Conservation (phyloP, 2,329 filamentous ascomycete genomes). For the Neofusicoccum kwambonambiense region DNA sequence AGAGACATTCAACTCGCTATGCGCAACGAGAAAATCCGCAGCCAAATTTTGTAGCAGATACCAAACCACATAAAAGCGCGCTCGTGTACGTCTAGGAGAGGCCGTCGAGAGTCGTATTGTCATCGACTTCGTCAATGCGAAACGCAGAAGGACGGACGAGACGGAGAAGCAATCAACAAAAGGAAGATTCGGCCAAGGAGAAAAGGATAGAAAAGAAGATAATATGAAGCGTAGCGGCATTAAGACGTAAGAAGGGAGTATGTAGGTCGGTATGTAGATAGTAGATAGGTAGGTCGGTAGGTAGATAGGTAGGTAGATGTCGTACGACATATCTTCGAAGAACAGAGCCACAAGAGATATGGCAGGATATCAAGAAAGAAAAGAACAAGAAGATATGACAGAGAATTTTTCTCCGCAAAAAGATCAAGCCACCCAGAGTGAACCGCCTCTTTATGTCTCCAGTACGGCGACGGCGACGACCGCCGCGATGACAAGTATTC, state of each 20-base stretch:
- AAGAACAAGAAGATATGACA: not conserved
- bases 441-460: conserved; percentile 1
- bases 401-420: not conserved
- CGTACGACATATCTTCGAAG: not conserved
- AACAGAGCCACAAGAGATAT: not conserved
- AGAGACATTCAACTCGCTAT: not conserved
- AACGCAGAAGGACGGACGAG: not conserved
- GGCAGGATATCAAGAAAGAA: conserved; percentile 14
- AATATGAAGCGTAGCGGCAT: not conserved
- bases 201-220: not conserved
- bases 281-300: conserved; percentile 1
- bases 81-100: not conserved
- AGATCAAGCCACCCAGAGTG: not conserved
- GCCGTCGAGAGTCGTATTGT: not conserved
- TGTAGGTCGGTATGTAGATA: conserved; percentile 1
- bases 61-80: not conserved
- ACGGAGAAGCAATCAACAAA: not conserved
- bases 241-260: conserved; percentile 7
- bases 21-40: not conserved
- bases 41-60: not conserved
- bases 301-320: conserved; percentile 6
- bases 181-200: not conserved
- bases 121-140: not conserved
- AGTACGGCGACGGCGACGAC: conserved; percentile 8
- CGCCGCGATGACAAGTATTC: conserved; percentile 1